A percentile compares a stretch with the other conserved stretches of the same genome.
phyloP scores from a whole-genome alignment of 2,329 filamentous ascomycete species.

The Apiospora saccharicola region DNA sequence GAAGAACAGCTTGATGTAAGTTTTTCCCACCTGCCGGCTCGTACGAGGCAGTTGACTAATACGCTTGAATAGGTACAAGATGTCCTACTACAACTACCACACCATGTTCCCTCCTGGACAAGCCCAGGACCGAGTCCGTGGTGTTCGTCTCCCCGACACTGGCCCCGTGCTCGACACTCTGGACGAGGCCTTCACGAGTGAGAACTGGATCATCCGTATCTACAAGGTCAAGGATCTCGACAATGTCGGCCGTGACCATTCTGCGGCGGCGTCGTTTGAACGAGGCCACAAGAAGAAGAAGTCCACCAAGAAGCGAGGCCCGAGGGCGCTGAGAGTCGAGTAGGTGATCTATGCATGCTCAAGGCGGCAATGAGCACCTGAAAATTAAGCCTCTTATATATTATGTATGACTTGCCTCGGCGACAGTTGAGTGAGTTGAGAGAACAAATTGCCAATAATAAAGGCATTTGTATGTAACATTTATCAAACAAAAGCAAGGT shows the following conservation, averaged over 20 bases:
- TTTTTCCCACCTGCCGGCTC: slow-evolving; percentile 31
- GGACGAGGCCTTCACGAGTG: slow-evolving; percentile 97
- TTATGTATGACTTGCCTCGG: neutral
- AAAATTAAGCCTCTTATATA: neutral
- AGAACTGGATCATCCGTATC: slow-evolving; percentile 99
- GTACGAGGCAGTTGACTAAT: slow-evolving; percentile 21
- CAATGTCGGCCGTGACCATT: slow-evolving; percentile 91
- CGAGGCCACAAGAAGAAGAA: slow-evolving; percentile 87
- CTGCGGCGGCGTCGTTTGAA: slow-evolving; percentile 72
- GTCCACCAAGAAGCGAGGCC: slow-evolving; percentile 73
- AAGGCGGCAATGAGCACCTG: neutral
- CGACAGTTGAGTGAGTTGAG: neutral
- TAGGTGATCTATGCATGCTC: slow-evolving; percentile 49
- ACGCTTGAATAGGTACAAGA: slow-evolving; percentile 84
- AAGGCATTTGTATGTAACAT: slow-evolving; percentile 15
- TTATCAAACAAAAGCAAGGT: slow-evolving; percentile 16
- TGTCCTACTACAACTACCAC: slow-evolving; percentile 99
- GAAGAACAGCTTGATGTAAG: slow-evolving; percentile 99
- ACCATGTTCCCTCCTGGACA: slow-evolving; percentile 90
- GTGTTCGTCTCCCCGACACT: slow-evolving; percentile 79
- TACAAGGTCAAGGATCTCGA: slow-evolving; percentile 99
- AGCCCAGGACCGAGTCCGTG: slow-evolving; percentile 88
- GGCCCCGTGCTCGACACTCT: slow-evolving; percentile 86
- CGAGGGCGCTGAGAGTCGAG: slow-evolving; percentile 75
- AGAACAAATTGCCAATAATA: neutral